Percentiles rank a stretch among this genome's conserved stretches.
Evolutionary conservation across 805 yeast genomes (phyloP).

Genomic region (Barnettozyma wickerhamii): DNA sequence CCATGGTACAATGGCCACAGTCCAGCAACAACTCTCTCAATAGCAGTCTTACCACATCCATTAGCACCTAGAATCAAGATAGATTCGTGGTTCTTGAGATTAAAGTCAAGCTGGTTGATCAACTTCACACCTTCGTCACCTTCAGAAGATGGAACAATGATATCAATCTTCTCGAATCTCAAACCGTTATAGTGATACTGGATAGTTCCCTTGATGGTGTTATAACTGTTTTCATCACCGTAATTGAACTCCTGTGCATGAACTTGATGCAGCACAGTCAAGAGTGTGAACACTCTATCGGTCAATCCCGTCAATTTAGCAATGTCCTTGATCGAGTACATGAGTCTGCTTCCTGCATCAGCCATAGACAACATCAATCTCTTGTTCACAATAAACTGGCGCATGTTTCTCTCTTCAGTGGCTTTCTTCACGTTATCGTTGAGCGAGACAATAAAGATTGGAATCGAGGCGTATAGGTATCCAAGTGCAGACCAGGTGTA

Average conservation of each 20-base stretch:
- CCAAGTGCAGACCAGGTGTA: conserved; percentile 96
- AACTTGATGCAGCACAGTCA: conserved; percentile 76
- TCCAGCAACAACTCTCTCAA: conserved; percentile 79
- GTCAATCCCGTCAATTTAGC: conserved; percentile 91
- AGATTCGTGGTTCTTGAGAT: conserved; percentile 47
- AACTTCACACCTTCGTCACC: conserved; percentile 62
- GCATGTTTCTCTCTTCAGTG: conserved; percentile 59
- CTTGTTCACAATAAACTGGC: conserved; percentile 86
- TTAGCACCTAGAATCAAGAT: conserved; percentile 80
- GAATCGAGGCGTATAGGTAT: conserved; percentile 85
- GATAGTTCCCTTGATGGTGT: conserved; percentile 72
- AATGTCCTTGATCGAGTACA: conserved; percentile 91
- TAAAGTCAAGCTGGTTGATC: conserved; percentile 59
- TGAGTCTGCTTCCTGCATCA: conserved; percentile 90
- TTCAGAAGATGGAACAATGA: conserved; percentile 65
- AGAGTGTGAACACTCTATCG: conserved; percentile 72
- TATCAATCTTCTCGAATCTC: conserved; percentile 76
- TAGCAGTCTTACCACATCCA: conserved; percentile 87
- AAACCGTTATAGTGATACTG: conserved; percentile 77
- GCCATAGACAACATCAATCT: conserved; percentile 86
- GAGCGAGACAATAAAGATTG: conserved; percentile 63
- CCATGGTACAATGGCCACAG: conserved; percentile 91
- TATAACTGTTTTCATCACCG: conserved; percentile 36
- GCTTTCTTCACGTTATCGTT: conserved; percentile 21
- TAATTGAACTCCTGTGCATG: conserved; percentile 51